These are phyloP conservation scores for Sedum album DNA, from an alignment of 164 flowering plant genomes.

Conservation along the genomic window DNA sequence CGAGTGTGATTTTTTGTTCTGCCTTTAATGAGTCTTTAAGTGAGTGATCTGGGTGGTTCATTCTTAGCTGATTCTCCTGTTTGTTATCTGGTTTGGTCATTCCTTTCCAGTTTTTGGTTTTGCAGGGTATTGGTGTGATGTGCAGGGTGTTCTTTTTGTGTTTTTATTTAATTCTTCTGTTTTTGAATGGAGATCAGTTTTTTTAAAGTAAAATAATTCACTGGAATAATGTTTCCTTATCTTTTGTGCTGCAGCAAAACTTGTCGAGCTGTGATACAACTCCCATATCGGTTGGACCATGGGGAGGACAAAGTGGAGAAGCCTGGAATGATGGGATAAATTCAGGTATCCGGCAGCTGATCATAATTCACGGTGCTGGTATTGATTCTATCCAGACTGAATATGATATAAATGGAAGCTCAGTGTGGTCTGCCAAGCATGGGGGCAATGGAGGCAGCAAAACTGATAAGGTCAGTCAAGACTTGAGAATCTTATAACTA, in stretches of 20 bases:
- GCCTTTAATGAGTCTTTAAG: neutral
- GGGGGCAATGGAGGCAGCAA: constrained; percentile 41
- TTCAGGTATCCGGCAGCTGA: constrained; percentile 38
- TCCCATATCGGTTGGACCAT: constrained; percentile 42
- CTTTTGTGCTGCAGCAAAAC: neutral
- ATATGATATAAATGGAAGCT: constrained; percentile 41
- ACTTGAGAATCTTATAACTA: constrained; percentile 28
- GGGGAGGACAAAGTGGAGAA: constrained; percentile 51
- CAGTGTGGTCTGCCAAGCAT: constrained; percentile 52
- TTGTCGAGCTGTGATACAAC: constrained; percentile 11
- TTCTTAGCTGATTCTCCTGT: neutral
- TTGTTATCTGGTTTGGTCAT: neutral
- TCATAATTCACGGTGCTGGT: constrained; percentile 39
- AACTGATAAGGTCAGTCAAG: constrained; percentile 44
- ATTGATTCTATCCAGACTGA: constrained; percentile 48
- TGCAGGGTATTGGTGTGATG: neutral
- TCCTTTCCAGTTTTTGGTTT: neutral
- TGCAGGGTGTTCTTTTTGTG: neutral
- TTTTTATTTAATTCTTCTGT: neutral
- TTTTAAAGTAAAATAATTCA: neutral
- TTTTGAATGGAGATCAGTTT: neutral
- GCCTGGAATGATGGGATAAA: constrained; percentile 56
- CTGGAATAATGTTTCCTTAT: neutral
- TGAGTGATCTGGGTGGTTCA: neutral
- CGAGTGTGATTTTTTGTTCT: neutral